Conservation (phyloP, 805 yeast species). For the Wickerhamomyces chaumierensis region DNA sequence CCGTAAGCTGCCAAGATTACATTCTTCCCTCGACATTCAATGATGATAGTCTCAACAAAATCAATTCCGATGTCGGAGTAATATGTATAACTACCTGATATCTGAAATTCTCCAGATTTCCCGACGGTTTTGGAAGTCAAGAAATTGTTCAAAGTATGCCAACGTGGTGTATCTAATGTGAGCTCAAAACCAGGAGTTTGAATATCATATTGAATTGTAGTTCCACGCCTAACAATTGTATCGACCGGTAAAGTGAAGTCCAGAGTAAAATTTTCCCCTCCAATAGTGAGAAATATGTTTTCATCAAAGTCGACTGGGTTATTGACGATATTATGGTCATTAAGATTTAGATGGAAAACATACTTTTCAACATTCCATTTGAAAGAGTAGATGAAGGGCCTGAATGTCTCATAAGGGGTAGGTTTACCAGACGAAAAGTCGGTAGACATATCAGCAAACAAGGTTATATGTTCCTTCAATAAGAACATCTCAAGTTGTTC, state of each 20-base stretch:
- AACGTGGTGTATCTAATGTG: conserved; percentile 69
- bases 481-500: conserved; percentile 47
- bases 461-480: conserved; percentile 70
- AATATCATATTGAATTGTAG: conserved; percentile 38
- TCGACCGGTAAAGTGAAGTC: conserved; percentile 47
- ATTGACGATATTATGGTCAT: conserved; percentile 80
- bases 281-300: conserved; percentile 65
- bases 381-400: conserved; percentile 57
- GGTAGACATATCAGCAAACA: conserved; percentile 57
- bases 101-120: conserved; percentile 44
- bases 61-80: conserved; percentile 48
- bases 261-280: conserved; percentile 45
- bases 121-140: conserved; percentile 56
- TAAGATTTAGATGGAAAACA: conserved; percentile 62
- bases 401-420: conserved; percentile 61
- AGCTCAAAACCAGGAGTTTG: conserved; percentile 51
- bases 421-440: conserved; percentile 73
- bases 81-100: conserved; percentile 58
- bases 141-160: conserved; percentile 81
- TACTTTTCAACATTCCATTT: conserved; percentile 51
- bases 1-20: conserved; percentile 72
- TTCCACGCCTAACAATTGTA: conserved; percentile 38
- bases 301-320: conserved; percentile 78
- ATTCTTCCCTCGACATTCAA: conserved; percentile 55
- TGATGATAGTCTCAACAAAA: conserved; percentile 55